These are phyloP conservation scores for Aspergillus sp. DNA, from an alignment of 2,329 filamentous ascomycete species.

Conservation along the genomic window DNA sequence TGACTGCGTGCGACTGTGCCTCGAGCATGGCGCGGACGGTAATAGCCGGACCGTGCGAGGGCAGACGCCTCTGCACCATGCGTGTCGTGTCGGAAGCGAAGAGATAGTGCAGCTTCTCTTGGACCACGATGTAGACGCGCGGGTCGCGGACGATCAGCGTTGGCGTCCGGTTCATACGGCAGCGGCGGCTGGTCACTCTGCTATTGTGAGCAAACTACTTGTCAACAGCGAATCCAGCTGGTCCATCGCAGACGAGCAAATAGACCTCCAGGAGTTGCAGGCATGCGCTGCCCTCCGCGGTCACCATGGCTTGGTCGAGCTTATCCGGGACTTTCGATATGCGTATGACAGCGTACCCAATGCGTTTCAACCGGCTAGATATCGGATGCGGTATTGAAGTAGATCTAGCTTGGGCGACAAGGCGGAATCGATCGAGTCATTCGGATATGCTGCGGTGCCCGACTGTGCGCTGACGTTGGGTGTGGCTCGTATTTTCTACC, in stretches of 20 bases:
- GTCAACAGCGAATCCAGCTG: neutral
- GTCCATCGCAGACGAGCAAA: neutral
- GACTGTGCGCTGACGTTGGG: too few relatives aligned
- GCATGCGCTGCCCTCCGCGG: slow-evolving; percentile 2
- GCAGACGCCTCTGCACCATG: slow-evolving; percentile 4
- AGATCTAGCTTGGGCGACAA: too few relatives aligned
- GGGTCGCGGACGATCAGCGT: neutral
- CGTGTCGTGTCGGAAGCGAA: neutral
- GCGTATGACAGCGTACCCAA: neutral
- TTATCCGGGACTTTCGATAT: slow-evolving; percentile 1
- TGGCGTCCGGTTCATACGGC: neutral
- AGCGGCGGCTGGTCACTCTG: neutral
- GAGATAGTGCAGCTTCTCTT: slow-evolving; percentile 2
- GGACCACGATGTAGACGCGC: neutral
- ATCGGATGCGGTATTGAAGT: neutral
- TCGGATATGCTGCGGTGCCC: too few relatives aligned
- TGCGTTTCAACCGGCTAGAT: neutral
- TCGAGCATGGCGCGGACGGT: neutral
- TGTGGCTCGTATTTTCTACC: too few relatives aligned
- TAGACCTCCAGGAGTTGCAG: slow-evolving; percentile 1
- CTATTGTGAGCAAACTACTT: neutral
- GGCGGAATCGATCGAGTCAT: too few relatives aligned
- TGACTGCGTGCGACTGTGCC: neutral
- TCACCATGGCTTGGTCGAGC: slow-evolving; percentile 3
- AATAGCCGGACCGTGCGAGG: neutral